Evolutionary conservation across 2,329 filamentous ascomycete genomes (phyloP), one percentile per base, ranked within the genome.

Genomic region (Pseudomassariella vexata): DNA sequence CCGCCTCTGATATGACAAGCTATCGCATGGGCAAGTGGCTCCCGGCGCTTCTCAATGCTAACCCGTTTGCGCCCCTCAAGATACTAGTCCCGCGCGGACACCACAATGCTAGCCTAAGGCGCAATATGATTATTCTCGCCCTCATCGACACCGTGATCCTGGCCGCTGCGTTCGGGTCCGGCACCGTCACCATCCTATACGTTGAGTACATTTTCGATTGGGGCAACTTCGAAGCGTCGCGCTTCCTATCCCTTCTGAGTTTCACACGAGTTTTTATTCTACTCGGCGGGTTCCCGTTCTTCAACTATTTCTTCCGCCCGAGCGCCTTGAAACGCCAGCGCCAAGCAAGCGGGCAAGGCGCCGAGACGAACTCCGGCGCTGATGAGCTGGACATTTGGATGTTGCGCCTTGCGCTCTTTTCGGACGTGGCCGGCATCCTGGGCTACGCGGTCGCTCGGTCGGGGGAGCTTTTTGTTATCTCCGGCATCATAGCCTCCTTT

Each of bases 111-210:
- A 63, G 70, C 1, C 62, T 95, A 19, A 79, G 88, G 11, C 70
- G 80, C 33, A 98, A 98, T 51, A 65, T 98, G n/a, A 54, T 94
- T 3, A 62, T 90, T 0, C 70, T 98, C 7, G 84, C 88, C 3
- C 66, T 79, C 5, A 79, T 89, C 34, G 92, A 96, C 52, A 85
- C 82, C 17, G 77, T 86, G 41, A 74, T 94, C 44, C 82, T 95
- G 39, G 83, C 86, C 15, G 74, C 88, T 0, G 79, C 82, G 6
- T 85, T 95, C 70, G 86, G 89, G 28, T 75, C 79, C 0, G 79
- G 86, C 39, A 77, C 81, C n/a, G 79, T 95, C 21, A 69, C 92
- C 14, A 70, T 96, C 34, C 74, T 95, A 34, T 98, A 96, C 59
- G 79, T 79, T 16, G 81, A 85, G 44, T 82, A 75, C 48, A 73